Evolutionary conservation across 768 basidiomycete species (phyloP).

Genomic region (Phanerochaete sordida): DNA sequence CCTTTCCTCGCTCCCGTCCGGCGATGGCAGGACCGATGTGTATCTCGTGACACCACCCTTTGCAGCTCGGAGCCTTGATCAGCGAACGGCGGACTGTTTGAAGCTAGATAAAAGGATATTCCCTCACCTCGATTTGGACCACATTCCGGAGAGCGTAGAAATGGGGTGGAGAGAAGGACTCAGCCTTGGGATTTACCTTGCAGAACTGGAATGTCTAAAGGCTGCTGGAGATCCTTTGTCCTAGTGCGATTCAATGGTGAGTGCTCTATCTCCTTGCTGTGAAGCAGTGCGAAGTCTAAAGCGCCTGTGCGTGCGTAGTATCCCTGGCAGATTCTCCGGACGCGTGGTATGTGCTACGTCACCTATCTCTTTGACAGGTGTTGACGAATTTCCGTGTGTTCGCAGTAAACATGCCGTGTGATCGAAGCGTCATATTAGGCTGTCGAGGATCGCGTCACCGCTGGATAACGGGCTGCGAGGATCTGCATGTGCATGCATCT

Average conservation of each 20-base stretch:
- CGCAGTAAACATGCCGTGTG: background rate
- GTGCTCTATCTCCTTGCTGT: background rate
- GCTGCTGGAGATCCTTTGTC: background rate
- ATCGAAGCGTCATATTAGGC: background rate
- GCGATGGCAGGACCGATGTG: conserved; percentile 4
- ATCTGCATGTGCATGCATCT: background rate
- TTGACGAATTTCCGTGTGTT: background rate
- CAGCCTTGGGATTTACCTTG: conserved; percentile 30
- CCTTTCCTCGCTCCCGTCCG: conserved; percentile 12
- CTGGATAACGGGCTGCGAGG: background rate
- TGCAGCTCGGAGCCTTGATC: conserved; percentile 21
- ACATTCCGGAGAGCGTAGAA: conserved; percentile 28
- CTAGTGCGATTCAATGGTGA: background rate
- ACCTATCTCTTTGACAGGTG: background rate
- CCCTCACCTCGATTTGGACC: conserved; percentile 38
- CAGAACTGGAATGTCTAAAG: conserved; percentile 15
- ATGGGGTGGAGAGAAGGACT: conserved; percentile 28
- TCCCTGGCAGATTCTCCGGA: background rate
- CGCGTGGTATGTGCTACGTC: background rate
- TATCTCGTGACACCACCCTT: conserved; percentile 32
- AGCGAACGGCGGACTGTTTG: conserved; percentile 21
- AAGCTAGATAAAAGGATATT: conserved; percentile 23
- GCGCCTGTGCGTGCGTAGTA: background rate
- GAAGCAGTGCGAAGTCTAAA: background rate
- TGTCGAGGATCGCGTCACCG: background rate